A percentile compares a stretch with the other conserved stretches of the same genome.
Conservation (phyloP, 208 protist genomes). For the Crithidia expoeki region DNA sequence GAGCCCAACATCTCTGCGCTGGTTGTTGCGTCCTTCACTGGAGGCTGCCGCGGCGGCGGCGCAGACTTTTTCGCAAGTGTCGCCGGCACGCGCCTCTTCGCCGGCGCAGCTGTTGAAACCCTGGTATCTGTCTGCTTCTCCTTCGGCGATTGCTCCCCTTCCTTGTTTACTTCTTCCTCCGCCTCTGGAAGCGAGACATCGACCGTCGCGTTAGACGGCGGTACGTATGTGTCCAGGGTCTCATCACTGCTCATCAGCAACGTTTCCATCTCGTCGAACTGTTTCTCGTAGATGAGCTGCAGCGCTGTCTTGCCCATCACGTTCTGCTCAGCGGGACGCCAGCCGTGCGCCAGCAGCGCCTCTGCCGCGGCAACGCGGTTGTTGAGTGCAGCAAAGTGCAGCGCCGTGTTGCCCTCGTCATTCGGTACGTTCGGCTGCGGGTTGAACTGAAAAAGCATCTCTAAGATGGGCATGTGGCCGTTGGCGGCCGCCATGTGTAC, state of each 20-base stretch:
- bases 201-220: slow-evolving; percentile 24
- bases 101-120: slow-evolving; percentile 1
- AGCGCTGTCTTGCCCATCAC: slow-evolving; percentile 66
- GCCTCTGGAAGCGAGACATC: slow-evolving; percentile 25
- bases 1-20: slow-evolving; percentile 54
- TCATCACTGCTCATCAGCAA: slow-evolving; percentile 78
- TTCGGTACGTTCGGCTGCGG: slow-evolving; percentile 73
- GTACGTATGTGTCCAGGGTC: slow-evolving; percentile 60
- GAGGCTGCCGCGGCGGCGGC: neutral
- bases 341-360: slow-evolving; percentile 64
- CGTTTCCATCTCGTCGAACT: slow-evolving; percentile 84
- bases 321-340: slow-evolving; percentile 62
- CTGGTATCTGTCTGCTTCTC: neutral
- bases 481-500: slow-evolving; percentile 89
- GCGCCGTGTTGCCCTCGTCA: slow-evolving; percentile 84
- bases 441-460: slow-evolving; percentile 70
- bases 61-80: neutral
- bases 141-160: neutral
- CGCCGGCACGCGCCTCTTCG: neutral
- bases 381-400: slow-evolving; percentile 91
- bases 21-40: slow-evolving; percentile 27
- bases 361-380: slow-evolving; percentile 69
- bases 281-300: slow-evolving; percentile 82
- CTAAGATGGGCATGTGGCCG: slow-evolving; percentile 74
- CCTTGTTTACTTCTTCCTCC: slow-evolving; percentile 11